Evolutionary conservation across 805 yeast species (phyloP).

Genomic region (Grigorovia yakushimaensis): DNA sequence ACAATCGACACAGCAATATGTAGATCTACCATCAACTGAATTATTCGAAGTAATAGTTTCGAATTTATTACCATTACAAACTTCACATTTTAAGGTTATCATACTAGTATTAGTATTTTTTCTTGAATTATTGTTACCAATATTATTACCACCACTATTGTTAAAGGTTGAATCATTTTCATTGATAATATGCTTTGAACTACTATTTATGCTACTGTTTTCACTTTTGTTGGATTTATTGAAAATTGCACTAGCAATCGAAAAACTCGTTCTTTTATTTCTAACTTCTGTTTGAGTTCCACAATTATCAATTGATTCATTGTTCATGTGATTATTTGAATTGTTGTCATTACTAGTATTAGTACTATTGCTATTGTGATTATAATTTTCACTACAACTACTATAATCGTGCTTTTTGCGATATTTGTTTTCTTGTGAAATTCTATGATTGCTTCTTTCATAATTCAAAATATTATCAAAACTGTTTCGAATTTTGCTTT

Average conservation of each 20-base stretch:
- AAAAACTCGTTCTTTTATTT: conserved; percentile 13
- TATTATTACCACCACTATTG: not conserved
- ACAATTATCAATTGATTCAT: not conserved
- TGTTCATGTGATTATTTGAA: not conserved
- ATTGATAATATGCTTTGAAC: not conserved
- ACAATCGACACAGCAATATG: conserved; percentile 22
- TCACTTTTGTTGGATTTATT: conserved; percentile 11
- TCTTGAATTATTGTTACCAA: conserved; percentile 1
- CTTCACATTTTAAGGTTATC: conserved; percentile 13
- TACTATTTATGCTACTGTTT: not conserved
- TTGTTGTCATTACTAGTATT: not conserved
- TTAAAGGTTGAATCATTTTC: not conserved
- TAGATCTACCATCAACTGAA: conserved; percentile 7
- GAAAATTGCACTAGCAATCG: conserved; percentile 10
- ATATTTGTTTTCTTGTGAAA: not conserved
- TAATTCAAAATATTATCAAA: not conserved
- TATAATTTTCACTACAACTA: no score
- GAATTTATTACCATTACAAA: conserved; percentile 22
- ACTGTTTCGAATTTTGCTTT: not conserved
- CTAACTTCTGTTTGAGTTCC: not conserved
- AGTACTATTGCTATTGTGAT: no score
- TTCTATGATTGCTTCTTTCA: not conserved
- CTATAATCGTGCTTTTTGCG: no score
- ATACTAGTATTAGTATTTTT: conserved; percentile 1
- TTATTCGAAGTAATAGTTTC: conserved; percentile 5